Percentiles rank a stretch among this genome's conserved stretches.
Conservation (phyloP, 129 eudicot genomes). For the Solidago caesia region DNA sequence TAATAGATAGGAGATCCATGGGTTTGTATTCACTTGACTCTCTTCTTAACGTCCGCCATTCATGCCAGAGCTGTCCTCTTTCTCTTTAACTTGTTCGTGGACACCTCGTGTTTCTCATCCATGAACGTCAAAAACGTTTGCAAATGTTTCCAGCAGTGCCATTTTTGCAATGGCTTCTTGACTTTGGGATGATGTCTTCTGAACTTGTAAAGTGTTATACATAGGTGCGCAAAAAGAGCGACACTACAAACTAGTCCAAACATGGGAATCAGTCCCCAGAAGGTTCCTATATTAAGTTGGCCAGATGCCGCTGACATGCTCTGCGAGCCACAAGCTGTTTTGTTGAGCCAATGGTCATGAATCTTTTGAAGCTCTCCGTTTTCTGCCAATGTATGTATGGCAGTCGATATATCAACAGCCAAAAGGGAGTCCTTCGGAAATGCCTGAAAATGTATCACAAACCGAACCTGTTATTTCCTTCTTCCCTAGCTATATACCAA, state of each 20-base stretch:
- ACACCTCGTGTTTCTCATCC: neutral
- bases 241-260: neutral
- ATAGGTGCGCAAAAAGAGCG: neutral
- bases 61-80: neutral
- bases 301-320: neutral
- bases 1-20: too few relatives aligned
- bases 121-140: neutral
- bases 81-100: neutral
- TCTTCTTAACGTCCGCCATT: neutral
- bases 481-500: too few relatives aligned
- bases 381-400: neutral
- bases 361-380: neutral
- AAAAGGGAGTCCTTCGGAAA: neutral
- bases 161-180: neutral
- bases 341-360: neutral
- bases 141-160: neutral
- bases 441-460: neutral
- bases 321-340: slow-evolving; percentile 4
- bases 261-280: neutral
- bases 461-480: neutral
- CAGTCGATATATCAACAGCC: slow-evolving; percentile 3
- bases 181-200: neutral
- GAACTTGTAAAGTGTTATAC: neutral
- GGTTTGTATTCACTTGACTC: too few relatives aligned
- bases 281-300: neutral